Percentiles rank a stretch among this genome's conserved stretches.
These are phyloP conservation scores for Nyssa sinensis DNA, from an alignment of 148 eudicot species.

Conservation along the genomic window DNA sequence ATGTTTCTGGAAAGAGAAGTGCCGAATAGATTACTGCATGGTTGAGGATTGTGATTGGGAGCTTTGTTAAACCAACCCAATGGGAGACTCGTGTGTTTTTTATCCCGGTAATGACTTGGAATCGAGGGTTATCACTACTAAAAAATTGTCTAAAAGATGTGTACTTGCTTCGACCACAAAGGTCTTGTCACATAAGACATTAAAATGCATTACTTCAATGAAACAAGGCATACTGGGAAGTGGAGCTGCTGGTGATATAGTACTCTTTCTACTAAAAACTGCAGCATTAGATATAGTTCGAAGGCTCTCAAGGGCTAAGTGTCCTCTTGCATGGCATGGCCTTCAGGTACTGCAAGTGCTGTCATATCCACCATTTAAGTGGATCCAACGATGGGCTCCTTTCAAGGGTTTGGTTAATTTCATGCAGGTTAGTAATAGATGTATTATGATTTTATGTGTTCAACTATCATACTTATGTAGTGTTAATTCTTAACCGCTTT, in stretches of 20 bases:
- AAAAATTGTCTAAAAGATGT: conserved; percentile 25
- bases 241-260: conserved; percentile 40
- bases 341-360: conserved; percentile 57
- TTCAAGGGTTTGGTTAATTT: conserved; percentile 34
- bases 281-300: conserved; percentile 53
- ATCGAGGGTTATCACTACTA: conserved; percentile 15
- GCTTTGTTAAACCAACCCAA: conserved; percentile 15
- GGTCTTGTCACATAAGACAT: conserved; percentile 33
- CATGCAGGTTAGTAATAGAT: conserved; percentile 47
- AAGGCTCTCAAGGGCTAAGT: conserved; percentile 50
- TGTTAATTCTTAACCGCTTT: not conserved
- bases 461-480: not conserved
- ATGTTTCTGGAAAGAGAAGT: not conserved
- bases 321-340: conserved; percentile 51
- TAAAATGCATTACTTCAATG: conserved; percentile 32
- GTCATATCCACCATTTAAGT: conserved; percentile 55
- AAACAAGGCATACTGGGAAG: conserved; percentile 32
- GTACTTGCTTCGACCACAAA: conserved; percentile 46
- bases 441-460: not conserved
- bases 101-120: conserved; percentile 27
- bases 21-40: not conserved
- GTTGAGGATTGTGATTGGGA: conserved; percentile 15
- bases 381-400: conserved; percentile 53
- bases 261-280: conserved; percentile 43
- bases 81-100: conserved; percentile 34